Base-by-base conservation (phyloP, 1,284 basidiomycete species). In the Ustilago hordei region DNA sequence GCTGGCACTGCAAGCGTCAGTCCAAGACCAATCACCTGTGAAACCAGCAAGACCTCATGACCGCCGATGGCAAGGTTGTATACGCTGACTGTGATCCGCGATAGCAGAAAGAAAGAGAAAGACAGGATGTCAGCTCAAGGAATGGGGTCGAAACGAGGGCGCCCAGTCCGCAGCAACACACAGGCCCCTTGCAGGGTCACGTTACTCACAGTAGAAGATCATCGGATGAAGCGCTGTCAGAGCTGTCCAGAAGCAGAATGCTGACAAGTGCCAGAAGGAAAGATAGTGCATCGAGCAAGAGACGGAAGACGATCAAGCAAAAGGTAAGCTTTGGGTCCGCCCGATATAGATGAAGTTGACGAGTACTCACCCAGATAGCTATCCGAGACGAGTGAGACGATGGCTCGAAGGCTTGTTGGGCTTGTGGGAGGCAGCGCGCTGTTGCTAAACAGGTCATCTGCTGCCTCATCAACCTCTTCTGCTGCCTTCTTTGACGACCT, bases 201-300 rank as follows among this genome's bases (percentile, higher is more conserved):
- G 43, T 17, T 12, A 69, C 78, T 72, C 52, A 88, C 93, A 95
- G 87, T 95, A 97, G 88, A 96, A 97, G 7, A 97, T 89, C 43
- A 92, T 92, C 0, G 93, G 91, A 9, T 92, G 90, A 23, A 97
- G 89, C 1, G 91, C 90, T 1, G 95, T 95, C 81, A 93, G 91
- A 47, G 93, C 89, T 0, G 95, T 93, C 94, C 94, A 96, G 84
- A 93, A 95, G 17, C 93, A 89, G 77, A 92, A 93, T 1, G 92
- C 94, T 94, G 81, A 4, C n/a, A 52, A 65, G 68, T 23, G 60
- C n/a, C 36, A 52, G 31, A 50, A 23, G 36, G 9, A 15, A 54
- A 36, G 60, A 31, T 8, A 23, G 39, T 55, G 28, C 7, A 54
- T 39, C 38, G 48, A 32, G 12, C 48, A 17, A 32, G 48, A 45